Conservation (phyloP, 495 filamentous ascomycete species). For the Annulohypoxylon bovei region DNA sequence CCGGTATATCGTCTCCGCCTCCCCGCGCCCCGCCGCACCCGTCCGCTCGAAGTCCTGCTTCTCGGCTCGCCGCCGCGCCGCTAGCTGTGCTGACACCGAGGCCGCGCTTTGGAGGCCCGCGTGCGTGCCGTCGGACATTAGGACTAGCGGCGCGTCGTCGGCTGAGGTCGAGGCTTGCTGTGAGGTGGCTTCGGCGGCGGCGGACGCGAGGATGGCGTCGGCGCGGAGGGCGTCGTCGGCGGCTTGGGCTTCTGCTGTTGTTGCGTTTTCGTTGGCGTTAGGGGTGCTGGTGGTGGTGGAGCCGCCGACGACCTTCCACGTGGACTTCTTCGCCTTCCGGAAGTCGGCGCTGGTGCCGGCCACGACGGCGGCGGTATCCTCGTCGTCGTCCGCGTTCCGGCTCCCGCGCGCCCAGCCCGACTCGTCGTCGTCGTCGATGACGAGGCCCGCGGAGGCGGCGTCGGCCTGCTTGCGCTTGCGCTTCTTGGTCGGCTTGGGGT, state of each 20-base stretch:
- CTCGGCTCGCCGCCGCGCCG: slow-evolving; percentile 58
- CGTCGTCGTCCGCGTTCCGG: slow-evolving; percentile 55
- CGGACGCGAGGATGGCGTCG: slow-evolving; percentile 40
- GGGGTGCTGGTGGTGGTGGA: slow-evolving; percentile 51
- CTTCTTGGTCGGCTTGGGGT: slow-evolving; percentile 78
- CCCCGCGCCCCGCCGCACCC: slow-evolving; percentile 38
- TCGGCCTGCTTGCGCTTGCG: slow-evolving; percentile 86
- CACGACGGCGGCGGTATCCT: slow-evolving; percentile 56
- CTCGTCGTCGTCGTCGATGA: slow-evolving; percentile 87
- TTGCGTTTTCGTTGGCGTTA: neutral
- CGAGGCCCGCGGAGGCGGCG: slow-evolving; percentile 67
- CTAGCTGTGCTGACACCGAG: slow-evolving; percentile 79
- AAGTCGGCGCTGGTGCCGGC: slow-evolving; percentile 72
- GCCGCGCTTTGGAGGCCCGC: slow-evolving; percentile 87
- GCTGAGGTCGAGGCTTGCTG: neutral
- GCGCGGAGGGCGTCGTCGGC: slow-evolving; percentile 67
- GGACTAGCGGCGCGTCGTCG: slow-evolving; percentile 55
- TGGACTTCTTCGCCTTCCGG: slow-evolving; percentile 76
- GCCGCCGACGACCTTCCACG: slow-evolving; percentile 77
- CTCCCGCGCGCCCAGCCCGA: slow-evolving; percentile 67
- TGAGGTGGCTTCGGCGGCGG: slow-evolving; percentile 53
- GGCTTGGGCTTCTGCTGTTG: slow-evolving; percentile 24
- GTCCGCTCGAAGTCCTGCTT: slow-evolving; percentile 56
- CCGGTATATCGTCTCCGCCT: slow-evolving; percentile 87
- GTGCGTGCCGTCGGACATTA: slow-evolving; percentile 85